Evolutionary conservation across 164 flowering plant species (phyloP).

Genomic region (Tetrastigma voinierianum): DNA sequence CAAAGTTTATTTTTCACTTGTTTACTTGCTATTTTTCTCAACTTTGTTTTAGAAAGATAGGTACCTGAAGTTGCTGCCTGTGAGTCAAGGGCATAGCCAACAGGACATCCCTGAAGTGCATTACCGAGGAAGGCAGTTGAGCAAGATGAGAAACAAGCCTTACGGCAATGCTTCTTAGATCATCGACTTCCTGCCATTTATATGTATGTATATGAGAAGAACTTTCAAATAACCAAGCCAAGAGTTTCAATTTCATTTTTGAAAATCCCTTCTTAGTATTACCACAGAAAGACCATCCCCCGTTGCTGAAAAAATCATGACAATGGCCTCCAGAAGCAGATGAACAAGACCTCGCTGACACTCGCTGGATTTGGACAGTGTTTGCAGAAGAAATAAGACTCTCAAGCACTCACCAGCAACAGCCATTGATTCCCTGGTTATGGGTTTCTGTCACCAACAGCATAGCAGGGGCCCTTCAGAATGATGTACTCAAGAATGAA

Average conservation of each 20-base stretch:
- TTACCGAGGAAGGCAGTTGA: slow-evolving; percentile 73
- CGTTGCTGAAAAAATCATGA: slow-evolving; percentile 55
- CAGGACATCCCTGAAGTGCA: slow-evolving; percentile 69
- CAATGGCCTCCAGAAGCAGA: slow-evolving; percentile 68
- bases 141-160: slow-evolving; percentile 86
- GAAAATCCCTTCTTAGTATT: not conserved
- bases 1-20: no score
- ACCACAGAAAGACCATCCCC: slow-evolving; percentile 55
- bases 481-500: not conserved
- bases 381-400: slow-evolving; percentile 70
- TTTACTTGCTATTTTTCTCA: no score
- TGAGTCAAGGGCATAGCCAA: slow-evolving; percentile 63
- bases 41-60: not conserved
- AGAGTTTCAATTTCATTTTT: not conserved
- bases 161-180: slow-evolving; percentile 55
- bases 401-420: slow-evolving; percentile 70
- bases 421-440: slow-evolving; percentile 52
- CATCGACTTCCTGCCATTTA: slow-evolving; percentile 58
- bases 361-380: slow-evolving; percentile 51
- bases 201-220: not conserved
- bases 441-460: slow-evolving; percentile 55
- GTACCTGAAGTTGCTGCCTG: slow-evolving; percentile 88
- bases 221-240: not conserved
- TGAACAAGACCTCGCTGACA: slow-evolving; percentile 58
- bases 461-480: slow-evolving; percentile 6